These are phyloP conservation scores for Solanum phureja DNA, from an alignment of 257 asterid genomes.

Conservation along the genomic window DNA sequence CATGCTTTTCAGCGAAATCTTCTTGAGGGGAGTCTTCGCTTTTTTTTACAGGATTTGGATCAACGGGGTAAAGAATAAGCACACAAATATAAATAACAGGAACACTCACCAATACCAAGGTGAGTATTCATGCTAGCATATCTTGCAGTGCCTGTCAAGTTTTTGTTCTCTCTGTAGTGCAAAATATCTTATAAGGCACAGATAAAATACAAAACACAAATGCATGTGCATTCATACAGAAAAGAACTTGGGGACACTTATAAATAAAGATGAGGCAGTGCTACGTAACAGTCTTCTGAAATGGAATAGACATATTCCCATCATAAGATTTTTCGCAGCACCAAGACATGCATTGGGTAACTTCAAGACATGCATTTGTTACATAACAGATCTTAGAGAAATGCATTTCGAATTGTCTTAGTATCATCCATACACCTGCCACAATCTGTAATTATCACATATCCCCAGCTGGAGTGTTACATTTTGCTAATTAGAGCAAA, in stretches of 20 bases:
- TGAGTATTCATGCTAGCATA: constrained; percentile 95
- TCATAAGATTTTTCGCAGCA: neutral
- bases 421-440: neutral
- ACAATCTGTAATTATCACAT: neutral
- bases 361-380: neutral
- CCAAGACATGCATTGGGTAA: neutral
- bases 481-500: neutral
- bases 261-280: neutral
- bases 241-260: neutral
- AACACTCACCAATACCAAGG: constrained; percentile 72
- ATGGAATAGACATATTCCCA: neutral
- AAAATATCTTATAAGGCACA: neutral
- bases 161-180: constrained; percentile 80
- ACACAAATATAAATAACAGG: neutral
- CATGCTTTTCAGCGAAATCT: too few species aligned
- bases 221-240: neutral
- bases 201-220: neutral
- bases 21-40: too few species aligned
- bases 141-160: constrained; percentile 97
- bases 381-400: neutral
- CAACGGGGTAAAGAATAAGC: neutral
- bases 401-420: neutral
- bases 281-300: neutral
- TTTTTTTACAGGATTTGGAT: too few species aligned
- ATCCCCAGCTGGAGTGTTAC: neutral